Evolutionary conservation across 2,329 filamentous ascomycete species (phyloP).

Genomic region (Sporothrix globosa): DNA sequence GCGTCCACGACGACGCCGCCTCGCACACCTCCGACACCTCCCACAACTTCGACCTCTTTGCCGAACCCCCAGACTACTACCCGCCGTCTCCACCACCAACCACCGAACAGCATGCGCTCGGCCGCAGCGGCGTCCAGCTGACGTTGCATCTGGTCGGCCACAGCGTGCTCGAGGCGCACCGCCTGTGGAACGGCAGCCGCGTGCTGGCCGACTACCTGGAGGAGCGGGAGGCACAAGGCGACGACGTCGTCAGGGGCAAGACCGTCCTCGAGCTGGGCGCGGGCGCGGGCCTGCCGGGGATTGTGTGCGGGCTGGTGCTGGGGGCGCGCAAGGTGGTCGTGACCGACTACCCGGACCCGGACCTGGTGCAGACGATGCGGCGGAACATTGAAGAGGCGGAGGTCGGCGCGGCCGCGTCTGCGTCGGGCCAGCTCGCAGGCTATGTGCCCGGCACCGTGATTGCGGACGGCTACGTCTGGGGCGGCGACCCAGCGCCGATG

Average conservation of each 20-base stretch:
- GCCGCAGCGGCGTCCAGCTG: constrained; percentile 57
- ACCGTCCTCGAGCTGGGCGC: constrained; percentile 89
- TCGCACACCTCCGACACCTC: constrained; percentile 31
- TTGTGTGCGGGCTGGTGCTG: constrained; percentile 70
- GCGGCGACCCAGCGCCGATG: constrained; percentile 63
- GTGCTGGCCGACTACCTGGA: constrained; percentile 80
- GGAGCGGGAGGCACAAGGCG: constrained; percentile 41
- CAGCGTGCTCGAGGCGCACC: constrained; percentile 85
- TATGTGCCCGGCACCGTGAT: constrained; percentile 41
- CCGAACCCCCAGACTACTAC: constrained; percentile 80
- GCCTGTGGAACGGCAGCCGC: constrained; percentile 87
- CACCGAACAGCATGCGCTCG: constrained; percentile 69
- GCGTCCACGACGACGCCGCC: not conserved
- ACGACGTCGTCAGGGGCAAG: constrained; percentile 59
- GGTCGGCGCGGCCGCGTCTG: constrained; percentile 40
- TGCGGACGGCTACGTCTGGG: constrained; percentile 82
- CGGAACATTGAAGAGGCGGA: constrained; percentile 69
- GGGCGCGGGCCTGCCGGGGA: constrained; percentile 79
- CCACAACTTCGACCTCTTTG: constrained; percentile 57
- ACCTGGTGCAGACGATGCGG: constrained; percentile 78
- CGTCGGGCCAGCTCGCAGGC: constrained; percentile 8
- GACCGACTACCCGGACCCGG: constrained; percentile 85
- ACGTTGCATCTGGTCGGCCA: constrained; percentile 69
- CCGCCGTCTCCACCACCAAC: constrained; percentile 76
- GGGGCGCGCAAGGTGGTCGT: constrained; percentile 74